phyloP scores from a whole-genome alignment of 257 asterid species.

The Anisodus acutangulus region DNA sequence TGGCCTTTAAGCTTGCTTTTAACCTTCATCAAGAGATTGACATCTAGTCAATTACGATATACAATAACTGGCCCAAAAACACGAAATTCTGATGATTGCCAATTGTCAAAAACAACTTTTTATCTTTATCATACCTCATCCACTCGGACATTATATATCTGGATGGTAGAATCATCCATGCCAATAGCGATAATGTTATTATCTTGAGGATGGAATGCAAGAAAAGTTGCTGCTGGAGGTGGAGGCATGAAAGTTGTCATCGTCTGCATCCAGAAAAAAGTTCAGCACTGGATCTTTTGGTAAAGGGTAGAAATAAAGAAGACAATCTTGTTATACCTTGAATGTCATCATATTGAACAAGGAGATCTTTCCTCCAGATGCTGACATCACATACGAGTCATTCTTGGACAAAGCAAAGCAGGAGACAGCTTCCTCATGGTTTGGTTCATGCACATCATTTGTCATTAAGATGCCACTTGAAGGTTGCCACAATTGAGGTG shows the following conservation, averaged over 20 bases:
- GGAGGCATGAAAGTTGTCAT: constrained; percentile 75
- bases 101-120: neutral
- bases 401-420: constrained; percentile 67
- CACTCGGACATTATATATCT: constrained; percentile 62
- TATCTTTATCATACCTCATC: constrained; percentile 49
- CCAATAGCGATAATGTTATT: constrained; percentile 67
- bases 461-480: constrained; percentile 62
- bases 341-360: constrained; percentile 70
- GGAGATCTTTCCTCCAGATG: constrained; percentile 69
- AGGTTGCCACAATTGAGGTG: constrained; percentile 67
- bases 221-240: constrained; percentile 68
- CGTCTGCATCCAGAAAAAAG: constrained; percentile 42
- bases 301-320: constrained; percentile 22
- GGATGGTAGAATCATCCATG: constrained; percentile 68
- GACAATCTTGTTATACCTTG: constrained; percentile 44
- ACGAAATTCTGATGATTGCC: constrained; percentile 21
- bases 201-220: constrained; percentile 70
- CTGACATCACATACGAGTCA: constrained; percentile 68
- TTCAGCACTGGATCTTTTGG: neutral
- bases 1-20: constrained; percentile 64
- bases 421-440: constrained; percentile 59
- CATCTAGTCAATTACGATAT: neutral
- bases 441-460: constrained; percentile 50
- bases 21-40: constrained; percentile 44
- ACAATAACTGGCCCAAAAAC: neutral